Evolutionary conservation across 352 stramenopile species (phyloP).

Genomic region (Globisporangium megalacanthum): DNA sequence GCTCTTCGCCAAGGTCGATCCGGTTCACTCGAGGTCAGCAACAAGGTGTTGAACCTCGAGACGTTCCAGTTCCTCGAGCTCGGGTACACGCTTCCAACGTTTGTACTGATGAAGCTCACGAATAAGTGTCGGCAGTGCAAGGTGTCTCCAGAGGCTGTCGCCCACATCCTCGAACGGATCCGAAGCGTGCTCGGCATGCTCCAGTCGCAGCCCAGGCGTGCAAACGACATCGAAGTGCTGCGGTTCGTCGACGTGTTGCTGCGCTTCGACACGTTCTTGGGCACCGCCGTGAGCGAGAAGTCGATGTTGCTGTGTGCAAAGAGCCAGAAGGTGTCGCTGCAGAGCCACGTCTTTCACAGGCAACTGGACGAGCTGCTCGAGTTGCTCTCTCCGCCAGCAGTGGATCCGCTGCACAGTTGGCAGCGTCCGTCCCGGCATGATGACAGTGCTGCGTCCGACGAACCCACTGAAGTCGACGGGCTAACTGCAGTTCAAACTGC

Average conservation of each 20-base stretch:
- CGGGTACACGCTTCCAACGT: background rate
- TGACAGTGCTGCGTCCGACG: too few relatives aligned
- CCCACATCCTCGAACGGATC: background rate
- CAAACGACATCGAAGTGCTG: too few relatives aligned
- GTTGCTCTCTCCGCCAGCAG: too few relatives aligned
- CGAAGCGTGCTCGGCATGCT: background rate
- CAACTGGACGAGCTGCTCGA: too few relatives aligned
- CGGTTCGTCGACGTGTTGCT: too few relatives aligned
- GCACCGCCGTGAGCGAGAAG: background rate
- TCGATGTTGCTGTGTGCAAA: background rate
- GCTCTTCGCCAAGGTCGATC: background rate
- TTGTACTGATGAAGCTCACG: background rate
- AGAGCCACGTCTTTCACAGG: background rate
- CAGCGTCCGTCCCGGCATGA: too few relatives aligned
- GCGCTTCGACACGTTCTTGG: too few relatives aligned
- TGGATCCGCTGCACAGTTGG: too few relatives aligned
- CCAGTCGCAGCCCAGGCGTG: background rate
- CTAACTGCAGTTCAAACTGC: too few relatives aligned
- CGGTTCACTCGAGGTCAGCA: background rate
- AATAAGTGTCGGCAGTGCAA: background rate
- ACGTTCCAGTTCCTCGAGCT: background rate
- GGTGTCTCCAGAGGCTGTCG: background rate
- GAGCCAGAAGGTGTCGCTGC: background rate
- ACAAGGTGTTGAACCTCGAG: background rate
- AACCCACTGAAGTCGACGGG: too few relatives aligned